Evolutionary conservation across 2,329 filamentous ascomycete genomes (phyloP).

Genomic region (Neonectria ditissima): DNA sequence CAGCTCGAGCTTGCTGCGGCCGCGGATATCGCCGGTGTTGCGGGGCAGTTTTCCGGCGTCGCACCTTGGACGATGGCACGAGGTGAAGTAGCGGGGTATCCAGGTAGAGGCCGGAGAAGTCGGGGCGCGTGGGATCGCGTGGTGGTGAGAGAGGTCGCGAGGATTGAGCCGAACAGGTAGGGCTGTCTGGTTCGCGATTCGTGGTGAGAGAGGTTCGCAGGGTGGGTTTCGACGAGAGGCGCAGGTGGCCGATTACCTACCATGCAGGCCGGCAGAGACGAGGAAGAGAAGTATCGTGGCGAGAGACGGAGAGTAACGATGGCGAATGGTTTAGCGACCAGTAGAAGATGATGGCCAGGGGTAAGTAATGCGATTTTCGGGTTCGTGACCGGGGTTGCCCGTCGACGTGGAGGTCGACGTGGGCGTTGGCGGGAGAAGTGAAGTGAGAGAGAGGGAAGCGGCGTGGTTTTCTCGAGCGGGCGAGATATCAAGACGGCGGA

Average conservation of each 20-base stretch:
- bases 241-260: neutral
- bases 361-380: neutral
- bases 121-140: neutral
- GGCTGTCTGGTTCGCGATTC: neutral
- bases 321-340: neutral
- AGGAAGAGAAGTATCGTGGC: neutral
- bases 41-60: neutral
- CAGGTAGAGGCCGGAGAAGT: neutral
- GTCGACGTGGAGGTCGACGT: neutral
- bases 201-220: neutral
- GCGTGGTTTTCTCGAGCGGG: constrained; percentile 6
- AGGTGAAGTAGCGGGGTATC: neutral
- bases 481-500: constrained; percentile 21
- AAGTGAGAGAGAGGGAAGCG: neutral
- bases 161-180: neutral
- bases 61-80: neutral
- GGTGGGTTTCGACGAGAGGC: neutral
- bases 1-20: constrained; percentile 4
- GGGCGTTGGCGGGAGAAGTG: neutral
- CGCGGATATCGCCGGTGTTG: constrained; percentile 4
- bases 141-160: constrained; percentile 6
- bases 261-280: neutral
- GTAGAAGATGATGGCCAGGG: neutral
- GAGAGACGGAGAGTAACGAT: neutral
- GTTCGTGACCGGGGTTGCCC: neutral